A percentile compares a stretch with the other conserved stretches of the same genome.
Evolutionary conservation across 78 protist genomes (phyloP).

Genomic region (Emiliania huxleyi): DNA sequence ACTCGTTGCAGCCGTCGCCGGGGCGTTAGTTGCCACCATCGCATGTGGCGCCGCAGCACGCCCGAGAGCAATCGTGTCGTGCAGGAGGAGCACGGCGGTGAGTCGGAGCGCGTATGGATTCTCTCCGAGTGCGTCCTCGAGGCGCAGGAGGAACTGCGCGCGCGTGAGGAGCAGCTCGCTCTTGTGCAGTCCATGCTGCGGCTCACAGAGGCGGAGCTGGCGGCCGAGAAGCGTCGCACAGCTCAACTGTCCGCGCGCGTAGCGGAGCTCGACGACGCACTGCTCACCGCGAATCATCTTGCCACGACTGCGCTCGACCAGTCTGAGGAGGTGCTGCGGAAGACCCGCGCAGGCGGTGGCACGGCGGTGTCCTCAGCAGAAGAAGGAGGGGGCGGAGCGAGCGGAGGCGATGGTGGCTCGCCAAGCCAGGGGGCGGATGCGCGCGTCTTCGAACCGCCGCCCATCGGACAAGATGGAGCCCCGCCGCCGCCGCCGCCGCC

Average conservation of each 20-base stretch:
- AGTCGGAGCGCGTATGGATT: too few species aligned
- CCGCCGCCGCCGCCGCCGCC: not conserved
- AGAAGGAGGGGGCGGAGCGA: not conserved
- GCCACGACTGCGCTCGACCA: not conserved
- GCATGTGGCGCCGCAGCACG: too few species aligned
- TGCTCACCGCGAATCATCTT: not conserved
- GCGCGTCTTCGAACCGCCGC: not conserved
- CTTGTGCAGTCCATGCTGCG: not conserved
- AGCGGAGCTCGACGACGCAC: not conserved
- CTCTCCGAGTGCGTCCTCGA: too few species aligned
- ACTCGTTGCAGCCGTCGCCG: too few species aligned
- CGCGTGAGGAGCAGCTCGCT: not conserved
- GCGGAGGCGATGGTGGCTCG: not conserved
- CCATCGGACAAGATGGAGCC: not conserved
- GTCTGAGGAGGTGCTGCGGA: not conserved
- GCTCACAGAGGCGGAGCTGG: not conserved
- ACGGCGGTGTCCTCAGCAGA: too few species aligned
- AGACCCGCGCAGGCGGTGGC: not conserved
- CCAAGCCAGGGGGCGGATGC: not conserved
- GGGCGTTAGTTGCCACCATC: too few species aligned
- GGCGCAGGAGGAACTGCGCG: not conserved
- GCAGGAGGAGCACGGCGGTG: too few species aligned
- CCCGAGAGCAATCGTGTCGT: too few species aligned
- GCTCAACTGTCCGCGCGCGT: not conserved
- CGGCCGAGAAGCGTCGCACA: not conserved